Percentiles rank a stretch among this genome's conserved stretches.
Conservation (phyloP, 495 filamentous ascomycete genomes). For the Symbiotaphrina buchneri region DNA sequence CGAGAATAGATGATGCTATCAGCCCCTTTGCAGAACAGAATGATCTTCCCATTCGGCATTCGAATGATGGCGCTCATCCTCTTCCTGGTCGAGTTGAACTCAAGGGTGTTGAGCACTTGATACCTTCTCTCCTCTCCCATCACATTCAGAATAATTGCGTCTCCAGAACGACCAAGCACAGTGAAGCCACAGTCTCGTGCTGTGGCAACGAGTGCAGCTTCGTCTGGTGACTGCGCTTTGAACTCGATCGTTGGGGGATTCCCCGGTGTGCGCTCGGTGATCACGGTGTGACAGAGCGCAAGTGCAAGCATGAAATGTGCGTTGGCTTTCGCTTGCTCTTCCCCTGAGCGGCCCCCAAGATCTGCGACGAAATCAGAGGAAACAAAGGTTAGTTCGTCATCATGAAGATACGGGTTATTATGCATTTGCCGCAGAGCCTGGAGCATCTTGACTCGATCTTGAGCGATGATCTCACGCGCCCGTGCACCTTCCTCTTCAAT, state of each 20-base stretch:
- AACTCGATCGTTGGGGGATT: conserved; percentile 81
- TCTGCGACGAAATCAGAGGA: conserved; percentile 75
- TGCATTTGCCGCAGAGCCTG: conserved; percentile 49
- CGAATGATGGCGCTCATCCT: conserved; percentile 95
- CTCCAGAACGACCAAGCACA: conserved; percentile 57
- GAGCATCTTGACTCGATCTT: conserved; percentile 50
- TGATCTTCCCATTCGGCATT: conserved; percentile 81
- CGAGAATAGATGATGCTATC: conserved; percentile 96
- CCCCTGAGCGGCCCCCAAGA: conserved; percentile 51
- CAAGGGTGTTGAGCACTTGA: conserved; percentile 78
- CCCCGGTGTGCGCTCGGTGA: conserved; percentile 72
- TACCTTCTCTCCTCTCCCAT: conserved; percentile 70
- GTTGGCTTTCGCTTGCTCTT: conserved; percentile 50
- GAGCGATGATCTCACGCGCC: conserved; percentile 58
- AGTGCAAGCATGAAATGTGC: conserved; percentile 89
- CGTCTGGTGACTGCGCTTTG: conserved; percentile 94
- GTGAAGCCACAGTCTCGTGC: conserved; percentile 93
- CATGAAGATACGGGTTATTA: conserved; percentile 76
- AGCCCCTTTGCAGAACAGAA: conserved; percentile 93
- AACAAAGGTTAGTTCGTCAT: conserved; percentile 79
- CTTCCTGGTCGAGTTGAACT: conserved; percentile 94
- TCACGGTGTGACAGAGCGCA: conserved; percentile 88
- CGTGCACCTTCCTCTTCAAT: conserved; percentile 55
- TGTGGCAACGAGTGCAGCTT: conserved; percentile 84
- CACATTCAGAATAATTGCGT: conserved; percentile 66